Conservation (phyloP, 2,329 filamentous ascomycete genomes). For the Phialophora macrospora region DNA sequence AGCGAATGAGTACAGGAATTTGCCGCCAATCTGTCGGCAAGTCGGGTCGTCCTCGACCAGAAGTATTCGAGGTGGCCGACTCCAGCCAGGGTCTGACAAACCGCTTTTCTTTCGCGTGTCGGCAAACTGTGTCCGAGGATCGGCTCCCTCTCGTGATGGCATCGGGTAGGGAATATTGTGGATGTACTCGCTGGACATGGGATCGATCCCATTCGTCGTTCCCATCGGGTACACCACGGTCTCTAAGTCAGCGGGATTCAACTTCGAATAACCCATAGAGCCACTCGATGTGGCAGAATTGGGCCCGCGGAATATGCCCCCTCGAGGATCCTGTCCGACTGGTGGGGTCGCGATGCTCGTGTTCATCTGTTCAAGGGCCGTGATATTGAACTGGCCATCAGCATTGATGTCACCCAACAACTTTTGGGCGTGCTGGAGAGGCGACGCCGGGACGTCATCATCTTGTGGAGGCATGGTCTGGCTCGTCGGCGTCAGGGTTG, state of each 20-base stretch:
- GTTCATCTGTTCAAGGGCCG: slow-evolving; percentile 69
- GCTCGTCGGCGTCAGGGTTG: slow-evolving; percentile 51
- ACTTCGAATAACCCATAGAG: slow-evolving; percentile 56
- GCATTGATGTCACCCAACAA: slow-evolving; percentile 68
- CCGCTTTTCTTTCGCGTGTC: slow-evolving; percentile 66
- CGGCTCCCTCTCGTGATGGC: slow-evolving; percentile 51
- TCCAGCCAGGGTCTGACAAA: slow-evolving; percentile 67
- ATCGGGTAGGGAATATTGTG: slow-evolving; percentile 89
- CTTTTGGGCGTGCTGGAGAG: slow-evolving; percentile 70
- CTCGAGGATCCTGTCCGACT: slow-evolving; percentile 50
- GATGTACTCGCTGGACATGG: slow-evolving; percentile 91
- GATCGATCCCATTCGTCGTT: slow-evolving; percentile 88
- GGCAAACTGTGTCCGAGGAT: slow-evolving; percentile 53
- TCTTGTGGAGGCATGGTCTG: slow-evolving; percentile 57
- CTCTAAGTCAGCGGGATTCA: slow-evolving; percentile 63
- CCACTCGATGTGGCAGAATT: slow-evolving; percentile 55
- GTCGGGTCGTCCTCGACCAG: slow-evolving; percentile 83
- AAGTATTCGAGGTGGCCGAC: slow-evolving; percentile 75
- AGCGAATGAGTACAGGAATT: slow-evolving; percentile 68
- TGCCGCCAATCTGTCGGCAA: slow-evolving; percentile 68
- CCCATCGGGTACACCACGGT: slow-evolving; percentile 88
- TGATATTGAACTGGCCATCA: slow-evolving; percentile 66
- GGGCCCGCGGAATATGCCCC: slow-evolving; percentile 54
- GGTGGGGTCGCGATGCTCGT: slow-evolving; percentile 23
- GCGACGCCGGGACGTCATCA: slow-evolving; percentile 66